Evolutionary conservation across 192 early-diverging fungal species (phyloP), one percentile per base, ranked within the genome.

Genomic region (Entomortierella parvispora): DNA sequence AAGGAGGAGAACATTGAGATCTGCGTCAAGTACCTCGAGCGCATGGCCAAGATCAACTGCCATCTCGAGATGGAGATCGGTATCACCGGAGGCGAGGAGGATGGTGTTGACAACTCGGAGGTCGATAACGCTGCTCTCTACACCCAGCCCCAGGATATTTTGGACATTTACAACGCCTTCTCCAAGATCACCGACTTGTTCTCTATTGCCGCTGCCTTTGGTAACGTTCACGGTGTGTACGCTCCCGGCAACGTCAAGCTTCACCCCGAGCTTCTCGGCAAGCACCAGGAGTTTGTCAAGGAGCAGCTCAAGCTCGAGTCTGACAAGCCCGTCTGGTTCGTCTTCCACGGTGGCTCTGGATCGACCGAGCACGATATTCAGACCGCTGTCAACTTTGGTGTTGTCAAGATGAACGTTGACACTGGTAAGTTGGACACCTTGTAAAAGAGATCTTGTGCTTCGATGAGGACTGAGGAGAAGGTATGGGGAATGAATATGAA

Each of bases 321-420:
- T 61, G 82, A 88, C 69, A 92, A 93, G 80, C 96, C 96, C 32
- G 90, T 98, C 65, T 94, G 84, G 85, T 96, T 98, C 65, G 96
- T 98, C 65, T 98, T 98, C 94, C 96, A 98, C 89, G 96, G 96
- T 71, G 96, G 96, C 65, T 96, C 95, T 18, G 96, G 96, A 55
- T 93, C 92, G 44, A 86, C 90, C 57, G 81, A 87, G 64, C 61
- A 88, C 14, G 94, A 96, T 74, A 96, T 96, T 81, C 66, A 88
- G 84, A 91, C 90, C 18, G 94, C 94, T 49, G 93, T 96, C 42
- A 37, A 53, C 50, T 69, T 88, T 82, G 94, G 96, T 79, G 96
- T 97, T 29, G 88, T 98, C 84, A 98, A 98, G 93, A 98, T 98
- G 96, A 98, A 98, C 88, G 94, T 98, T 81, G 96, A 98, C 80